Conservation (phyloP, 73 alveolate species). For the Stentor coeruleus region DNA sequence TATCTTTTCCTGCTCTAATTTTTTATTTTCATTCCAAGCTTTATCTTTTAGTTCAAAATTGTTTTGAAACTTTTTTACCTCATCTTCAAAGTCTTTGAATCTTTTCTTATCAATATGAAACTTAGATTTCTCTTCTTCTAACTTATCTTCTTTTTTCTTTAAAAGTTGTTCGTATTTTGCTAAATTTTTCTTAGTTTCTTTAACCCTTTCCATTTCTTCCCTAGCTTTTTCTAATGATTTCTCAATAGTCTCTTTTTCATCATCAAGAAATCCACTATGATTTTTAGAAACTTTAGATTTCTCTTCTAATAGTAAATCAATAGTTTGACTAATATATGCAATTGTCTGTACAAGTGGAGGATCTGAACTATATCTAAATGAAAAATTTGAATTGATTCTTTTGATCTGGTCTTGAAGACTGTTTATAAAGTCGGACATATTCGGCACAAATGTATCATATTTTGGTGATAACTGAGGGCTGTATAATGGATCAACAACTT, state of each 20-base stretch:
- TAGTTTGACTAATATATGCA: background rate
- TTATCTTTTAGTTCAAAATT: background rate
- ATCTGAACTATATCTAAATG: background rate
- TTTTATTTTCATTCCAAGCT: background rate
- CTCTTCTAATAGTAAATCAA: background rate
- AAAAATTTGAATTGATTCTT: background rate
- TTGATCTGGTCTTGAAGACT: background rate
- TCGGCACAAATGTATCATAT: no score
- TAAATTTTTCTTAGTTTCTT: background rate
- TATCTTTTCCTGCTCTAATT: background rate
- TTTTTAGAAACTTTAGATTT: no score
- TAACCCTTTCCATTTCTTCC: background rate
- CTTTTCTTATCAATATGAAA: no score
- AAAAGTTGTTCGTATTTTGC: background rate
- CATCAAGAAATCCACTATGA: background rate
- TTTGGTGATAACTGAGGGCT: no score
- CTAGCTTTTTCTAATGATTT: no score
- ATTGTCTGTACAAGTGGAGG: background rate
- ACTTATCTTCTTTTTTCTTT: background rate
- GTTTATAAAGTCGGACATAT: background rate
- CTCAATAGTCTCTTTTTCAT: background rate
- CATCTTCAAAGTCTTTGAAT: background rate
- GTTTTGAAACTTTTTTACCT: background rate
- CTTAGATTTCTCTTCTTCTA: background rate
- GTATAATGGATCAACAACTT: no score